Conservation (phyloP, 306 rosid genomes). For the Luffa aegyptiaca region DNA sequence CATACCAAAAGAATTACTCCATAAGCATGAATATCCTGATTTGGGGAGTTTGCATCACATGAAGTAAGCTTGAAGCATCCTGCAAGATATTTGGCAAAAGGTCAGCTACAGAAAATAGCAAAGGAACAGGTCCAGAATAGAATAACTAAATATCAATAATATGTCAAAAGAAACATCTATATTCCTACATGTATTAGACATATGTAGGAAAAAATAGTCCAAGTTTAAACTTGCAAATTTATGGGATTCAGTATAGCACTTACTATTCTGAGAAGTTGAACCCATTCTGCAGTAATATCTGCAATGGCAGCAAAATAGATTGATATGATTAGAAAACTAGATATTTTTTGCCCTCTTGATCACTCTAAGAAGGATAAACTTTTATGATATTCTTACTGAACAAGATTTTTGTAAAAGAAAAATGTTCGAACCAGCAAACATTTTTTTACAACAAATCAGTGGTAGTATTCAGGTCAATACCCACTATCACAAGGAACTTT, state of each 20-base stretch:
- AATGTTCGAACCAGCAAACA: not conserved
- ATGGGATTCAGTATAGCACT: constrained; percentile 13
- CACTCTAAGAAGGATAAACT: not conserved
- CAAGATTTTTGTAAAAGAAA: not conserved
- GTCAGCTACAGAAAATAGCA: constrained; percentile 5
- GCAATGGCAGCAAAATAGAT: constrained; percentile 24
- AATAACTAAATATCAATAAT: not conserved
- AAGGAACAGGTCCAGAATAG: too few species aligned
- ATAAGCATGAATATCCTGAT: constrained; percentile 73
- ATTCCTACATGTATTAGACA: not conserved
- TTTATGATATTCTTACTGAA: not conserved
- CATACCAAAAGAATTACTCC: constrained; percentile 87
- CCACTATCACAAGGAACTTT: constrained; percentile 58
- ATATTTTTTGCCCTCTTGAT: not conserved
- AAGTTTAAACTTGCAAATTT: not conserved
- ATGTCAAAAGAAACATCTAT: not conserved
- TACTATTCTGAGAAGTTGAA: constrained; percentile 71
- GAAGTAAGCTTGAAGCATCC: constrained; percentile 91
- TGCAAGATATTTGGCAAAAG: constrained; percentile 31
- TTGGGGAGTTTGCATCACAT: constrained; percentile 59
- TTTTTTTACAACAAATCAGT: not conserved
- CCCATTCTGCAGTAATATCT: constrained; percentile 94
- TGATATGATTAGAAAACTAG: constrained; percentile 13
- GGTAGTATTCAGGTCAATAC: constrained; percentile 35
- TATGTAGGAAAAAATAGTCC: not conserved